Evolutionary conservation across 371 early-diverging fungal genomes (phyloP), one percentile per base, ranked within the genome.

Genomic region (Blakeslea trispora): DNA sequence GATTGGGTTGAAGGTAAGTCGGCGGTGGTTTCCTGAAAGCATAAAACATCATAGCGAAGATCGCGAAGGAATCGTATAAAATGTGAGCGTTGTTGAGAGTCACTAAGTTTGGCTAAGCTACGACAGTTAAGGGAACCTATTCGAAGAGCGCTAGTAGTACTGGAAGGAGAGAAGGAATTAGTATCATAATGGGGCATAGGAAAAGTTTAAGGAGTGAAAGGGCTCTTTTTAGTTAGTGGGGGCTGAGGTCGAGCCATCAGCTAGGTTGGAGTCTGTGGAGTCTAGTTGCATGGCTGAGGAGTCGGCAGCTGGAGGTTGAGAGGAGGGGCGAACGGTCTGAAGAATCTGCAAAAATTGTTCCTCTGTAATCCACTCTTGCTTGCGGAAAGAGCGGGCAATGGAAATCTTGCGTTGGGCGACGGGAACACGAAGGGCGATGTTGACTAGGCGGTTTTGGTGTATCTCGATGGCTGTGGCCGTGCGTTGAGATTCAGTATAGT

Each of bases 11-110:
- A 8, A 18, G 17, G 14, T 0, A 21, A 31, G 9, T 6, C 3
- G 31, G 45, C 50, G 45, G 51, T 46, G 6, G 57, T 44, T 37
- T 57, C 57, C 34, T 57, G 57, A 10, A 57, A 15, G 50, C 32
- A 48, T 34, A 57, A 21, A n/a, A 57, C 45, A 44, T 57, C 57
- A 4, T 28, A 9, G 32, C 5, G 32, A 19, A 21, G 28, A 9
- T 43, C 2, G 19, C 17, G 13, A 15, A 57, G 18, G n/a, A n/a
- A n/a, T n/a, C n/a, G n/a, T n/a, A n/a, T n/a, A n/a, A n/a, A n/a
- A n/a, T n/a, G n/a, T n/a, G n/a, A n/a, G n/a, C n/a, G n/a, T n/a
- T n/a, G n/a, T n/a, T n/a, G n/a, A n/a, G n/a, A n/a, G n/a, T n/a
- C n/a, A n/a, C n/a, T n/a, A n/a, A n/a, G n/a, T n/a, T n/a, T n/a